A percentile compares a stretch with the other conserved stretches of the same genome.
Evolutionary conservation across 768 basidiomycete genomes (phyloP).

Genomic region (Termitomyces sp.): DNA sequence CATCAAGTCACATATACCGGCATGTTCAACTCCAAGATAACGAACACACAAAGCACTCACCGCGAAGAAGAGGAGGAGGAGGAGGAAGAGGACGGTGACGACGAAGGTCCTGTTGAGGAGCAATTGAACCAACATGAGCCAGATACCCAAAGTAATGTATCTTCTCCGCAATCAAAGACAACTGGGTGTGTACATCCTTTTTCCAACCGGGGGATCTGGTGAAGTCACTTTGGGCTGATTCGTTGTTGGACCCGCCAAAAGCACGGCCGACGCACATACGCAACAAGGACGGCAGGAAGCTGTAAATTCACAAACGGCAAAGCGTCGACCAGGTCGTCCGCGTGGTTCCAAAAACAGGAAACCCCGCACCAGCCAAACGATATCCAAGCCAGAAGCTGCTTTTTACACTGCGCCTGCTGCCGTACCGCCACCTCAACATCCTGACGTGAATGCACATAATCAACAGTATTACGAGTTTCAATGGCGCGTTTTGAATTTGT

Average conservation of each 20-base stretch:
- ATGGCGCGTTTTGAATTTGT: slow-evolving; percentile 77
- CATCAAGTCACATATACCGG: slow-evolving; percentile 23
- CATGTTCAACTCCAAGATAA: slow-evolving; percentile 18
- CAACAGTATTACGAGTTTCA: slow-evolving; percentile 84
- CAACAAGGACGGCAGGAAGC: slow-evolving; percentile 18
- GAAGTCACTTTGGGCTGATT: slow-evolving; percentile 7
- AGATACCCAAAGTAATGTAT: slow-evolving; percentile 31
- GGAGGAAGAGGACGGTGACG: slow-evolving; percentile 67
- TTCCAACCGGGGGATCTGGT: not conserved
- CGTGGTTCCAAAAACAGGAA: slow-evolving; percentile 75
- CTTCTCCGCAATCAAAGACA: slow-evolving; percentile 29
- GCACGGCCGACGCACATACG: slow-evolving; percentile 20
- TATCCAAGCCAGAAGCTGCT: slow-evolving; percentile 29
- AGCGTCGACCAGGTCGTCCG: slow-evolving; percentile 74
- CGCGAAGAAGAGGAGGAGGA: slow-evolving; percentile 47
- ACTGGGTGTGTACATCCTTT: slow-evolving; percentile 20
- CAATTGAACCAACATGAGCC: slow-evolving; percentile 49
- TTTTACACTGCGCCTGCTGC: slow-evolving; percentile 34
- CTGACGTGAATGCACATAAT: slow-evolving; percentile 56
- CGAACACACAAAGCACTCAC: slow-evolving; percentile 11
- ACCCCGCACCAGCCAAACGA: slow-evolving; percentile 27
- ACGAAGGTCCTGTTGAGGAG: slow-evolving; percentile 68
- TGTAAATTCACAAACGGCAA: slow-evolving; percentile 30
- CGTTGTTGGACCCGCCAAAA: slow-evolving; percentile 9
- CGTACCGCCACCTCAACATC: slow-evolving; percentile 32